Conservation (phyloP, 768 basidiomycete genomes). For the Lactifluus piperatus region DNA sequence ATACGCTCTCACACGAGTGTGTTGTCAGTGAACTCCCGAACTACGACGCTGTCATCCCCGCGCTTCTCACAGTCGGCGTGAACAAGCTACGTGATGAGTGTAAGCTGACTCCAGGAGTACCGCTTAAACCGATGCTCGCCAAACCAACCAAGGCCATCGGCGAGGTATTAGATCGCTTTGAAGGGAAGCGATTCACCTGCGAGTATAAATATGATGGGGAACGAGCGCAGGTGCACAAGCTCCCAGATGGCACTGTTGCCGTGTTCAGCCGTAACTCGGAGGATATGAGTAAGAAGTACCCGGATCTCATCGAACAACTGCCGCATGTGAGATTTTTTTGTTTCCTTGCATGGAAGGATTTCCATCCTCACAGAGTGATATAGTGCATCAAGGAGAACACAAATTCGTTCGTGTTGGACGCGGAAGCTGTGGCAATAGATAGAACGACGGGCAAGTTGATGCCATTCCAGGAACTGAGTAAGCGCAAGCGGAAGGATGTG, state of each 20-base stretch:
- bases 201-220: slow-evolving; percentile 99
- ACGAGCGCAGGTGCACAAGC: slow-evolving; percentile 86
- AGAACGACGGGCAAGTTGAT: slow-evolving; percentile 73
- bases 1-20: neutral
- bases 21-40: slow-evolving; percentile 76
- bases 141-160: slow-evolving; percentile 99
- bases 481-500: slow-evolving; percentile 94
- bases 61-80: slow-evolving; percentile 73
- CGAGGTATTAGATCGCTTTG: slow-evolving; percentile 94
- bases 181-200: slow-evolving; percentile 91
- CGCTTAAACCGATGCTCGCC: slow-evolving; percentile 97
- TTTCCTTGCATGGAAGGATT: neutral
- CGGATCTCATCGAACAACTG: slow-evolving; percentile 91
- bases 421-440: slow-evolving; percentile 96
- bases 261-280: slow-evolving; percentile 97
- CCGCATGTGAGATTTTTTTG: slow-evolving; percentile 50
- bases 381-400: slow-evolving; percentile 83
- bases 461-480: slow-evolving; percentile 97
- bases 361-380: neutral
- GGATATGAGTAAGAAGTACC: slow-evolving; percentile 99
- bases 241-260: slow-evolving; percentile 74
- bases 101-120: slow-evolving; percentile 91
- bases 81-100: slow-evolving; percentile 61
- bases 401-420: slow-evolving; percentile 88
- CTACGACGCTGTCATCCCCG: slow-evolving; percentile 89